Evolutionary conservation across 371 early-diverging fungal species (phyloP).

Genomic region (Circinella minor): DNA sequence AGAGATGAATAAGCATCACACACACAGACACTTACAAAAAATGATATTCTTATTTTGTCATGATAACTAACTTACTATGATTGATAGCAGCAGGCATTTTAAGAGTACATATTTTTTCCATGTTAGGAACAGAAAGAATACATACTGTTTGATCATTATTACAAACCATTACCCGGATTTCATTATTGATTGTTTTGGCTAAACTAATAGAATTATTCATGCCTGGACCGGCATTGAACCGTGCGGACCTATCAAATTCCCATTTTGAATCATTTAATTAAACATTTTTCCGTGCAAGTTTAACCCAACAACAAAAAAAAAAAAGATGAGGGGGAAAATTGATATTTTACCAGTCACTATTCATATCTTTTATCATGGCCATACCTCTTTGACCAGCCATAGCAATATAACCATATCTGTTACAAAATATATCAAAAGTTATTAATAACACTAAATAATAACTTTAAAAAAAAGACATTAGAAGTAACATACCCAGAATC

Average conservation of each 20-base stretch:
- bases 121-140: slow-evolving; percentile 70
- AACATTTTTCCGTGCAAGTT: too few species aligned
- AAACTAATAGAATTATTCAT: slow-evolving; percentile 28
- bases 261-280: not conserved
- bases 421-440: not conserved
- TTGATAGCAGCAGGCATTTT: slow-evolving; percentile 80
- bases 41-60: not conserved
- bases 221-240: slow-evolving; percentile 22
- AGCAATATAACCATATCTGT: slow-evolving; percentile 26
- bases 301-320: too few species aligned
- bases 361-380: slow-evolving; percentile 22
- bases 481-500: slow-evolving; percentile 26
- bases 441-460: too few species aligned
- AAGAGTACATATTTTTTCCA: slow-evolving; percentile 68
- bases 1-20: too few species aligned
- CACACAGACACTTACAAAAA: too few species aligned
- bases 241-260: slow-evolving; percentile 9
- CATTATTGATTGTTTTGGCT: slow-evolving; percentile 14
- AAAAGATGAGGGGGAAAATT: too few species aligned
- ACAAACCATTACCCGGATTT: slow-evolving; percentile 66
- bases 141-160: slow-evolving; percentile 93
- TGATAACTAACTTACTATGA: slow-evolving; percentile 49
- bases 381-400: slow-evolving; percentile 29
- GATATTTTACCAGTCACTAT: not conserved
- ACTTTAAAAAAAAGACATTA: too few species aligned